phyloP scores from a whole-genome alignment of 1,284 basidiomycete genomes.

The Veloboletus limbatus region DNA sequence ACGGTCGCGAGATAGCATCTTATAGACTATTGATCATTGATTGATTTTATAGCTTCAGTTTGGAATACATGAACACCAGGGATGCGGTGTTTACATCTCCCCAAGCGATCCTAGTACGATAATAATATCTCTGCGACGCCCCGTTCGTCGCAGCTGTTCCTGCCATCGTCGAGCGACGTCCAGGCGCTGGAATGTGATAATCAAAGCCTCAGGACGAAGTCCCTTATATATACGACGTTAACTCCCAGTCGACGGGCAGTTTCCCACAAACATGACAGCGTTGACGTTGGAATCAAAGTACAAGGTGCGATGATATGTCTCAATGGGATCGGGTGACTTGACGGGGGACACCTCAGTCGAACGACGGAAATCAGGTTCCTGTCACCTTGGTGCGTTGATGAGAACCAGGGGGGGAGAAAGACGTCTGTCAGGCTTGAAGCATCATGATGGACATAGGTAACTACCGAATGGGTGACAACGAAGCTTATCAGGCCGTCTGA shows the following conservation, averaged over 20 bases:
- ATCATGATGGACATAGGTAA: constrained; percentile 1
- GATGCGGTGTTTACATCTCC: too few relatives aligned
- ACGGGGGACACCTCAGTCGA: constrained; percentile 5
- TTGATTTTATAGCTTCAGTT: too few relatives aligned
- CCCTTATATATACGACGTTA: too few relatives aligned
- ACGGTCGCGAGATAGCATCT: too few relatives aligned
- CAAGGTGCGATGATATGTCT: constrained; percentile 3
- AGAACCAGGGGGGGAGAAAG: neutral
- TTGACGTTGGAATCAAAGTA: constrained; percentile 10
- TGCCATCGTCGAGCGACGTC: too few relatives aligned
- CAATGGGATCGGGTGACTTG: neutral
- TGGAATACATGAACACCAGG: too few relatives aligned
- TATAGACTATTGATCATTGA: too few relatives aligned
- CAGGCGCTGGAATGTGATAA: neutral
- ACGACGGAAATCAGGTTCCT: constrained; percentile 11
- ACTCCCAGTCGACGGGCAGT: neutral
- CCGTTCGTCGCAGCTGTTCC: too few relatives aligned
- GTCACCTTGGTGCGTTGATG: constrained; percentile 12
- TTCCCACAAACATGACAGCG: neutral
- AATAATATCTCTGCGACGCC: too few relatives aligned
- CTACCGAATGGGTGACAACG: constrained; percentile 5
- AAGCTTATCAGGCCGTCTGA: constrained; percentile 5
- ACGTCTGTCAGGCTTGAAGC: neutral
- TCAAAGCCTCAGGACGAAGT: neutral
- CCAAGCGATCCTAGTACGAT: too few relatives aligned